These are phyloP conservation scores for Fusarium duplospermum DNA, from an alignment of 2,329 filamentous ascomycete species.

Conservation along the genomic window DNA sequence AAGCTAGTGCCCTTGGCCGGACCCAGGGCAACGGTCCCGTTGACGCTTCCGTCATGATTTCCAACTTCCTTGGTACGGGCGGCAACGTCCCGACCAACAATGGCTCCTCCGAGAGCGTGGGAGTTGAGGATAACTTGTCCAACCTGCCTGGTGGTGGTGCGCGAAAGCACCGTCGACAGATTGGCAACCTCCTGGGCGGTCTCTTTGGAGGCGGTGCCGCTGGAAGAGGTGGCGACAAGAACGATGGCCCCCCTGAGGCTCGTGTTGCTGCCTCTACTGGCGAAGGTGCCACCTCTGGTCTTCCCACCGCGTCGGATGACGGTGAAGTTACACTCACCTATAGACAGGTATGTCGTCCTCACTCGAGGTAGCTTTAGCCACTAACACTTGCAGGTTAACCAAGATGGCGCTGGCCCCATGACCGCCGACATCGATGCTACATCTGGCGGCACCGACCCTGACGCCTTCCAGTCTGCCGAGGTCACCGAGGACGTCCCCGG, in stretches of 20 bases:
- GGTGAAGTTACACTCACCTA: constrained; percentile 73
- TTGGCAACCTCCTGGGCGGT: constrained; percentile 35
- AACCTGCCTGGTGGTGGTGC: constrained; percentile 18
- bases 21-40: constrained; percentile 70
- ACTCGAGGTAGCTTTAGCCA: constrained; percentile 5
- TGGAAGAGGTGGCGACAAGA: constrained; percentile 53
- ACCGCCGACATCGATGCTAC: constrained; percentile 70
- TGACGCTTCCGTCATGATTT: constrained; percentile 66
- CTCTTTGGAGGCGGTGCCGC: constrained; percentile 41
- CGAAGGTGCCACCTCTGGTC: constrained; percentile 62
- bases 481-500: constrained; percentile 73
- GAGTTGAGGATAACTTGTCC: constrained; percentile 59
- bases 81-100: constrained; percentile 51
- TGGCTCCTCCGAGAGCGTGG: constrained; percentile 52
- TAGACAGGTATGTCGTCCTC: constrained; percentile 56
- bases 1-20: constrained; percentile 70
- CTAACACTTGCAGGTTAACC: constrained; percentile 67
- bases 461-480: constrained; percentile 69
- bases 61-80: constrained; percentile 67
- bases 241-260: constrained; percentile 40
- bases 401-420: constrained; percentile 75
- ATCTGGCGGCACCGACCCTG: constrained; percentile 69
- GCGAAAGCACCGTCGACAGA: constrained; percentile 42
- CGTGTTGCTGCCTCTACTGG: constrained; percentile 67
- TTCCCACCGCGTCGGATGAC: constrained; percentile 71